Evolutionary conservation across 2,329 filamentous ascomycete genomes (phyloP).

Genomic region (Geosmithia putterillii): DNA sequence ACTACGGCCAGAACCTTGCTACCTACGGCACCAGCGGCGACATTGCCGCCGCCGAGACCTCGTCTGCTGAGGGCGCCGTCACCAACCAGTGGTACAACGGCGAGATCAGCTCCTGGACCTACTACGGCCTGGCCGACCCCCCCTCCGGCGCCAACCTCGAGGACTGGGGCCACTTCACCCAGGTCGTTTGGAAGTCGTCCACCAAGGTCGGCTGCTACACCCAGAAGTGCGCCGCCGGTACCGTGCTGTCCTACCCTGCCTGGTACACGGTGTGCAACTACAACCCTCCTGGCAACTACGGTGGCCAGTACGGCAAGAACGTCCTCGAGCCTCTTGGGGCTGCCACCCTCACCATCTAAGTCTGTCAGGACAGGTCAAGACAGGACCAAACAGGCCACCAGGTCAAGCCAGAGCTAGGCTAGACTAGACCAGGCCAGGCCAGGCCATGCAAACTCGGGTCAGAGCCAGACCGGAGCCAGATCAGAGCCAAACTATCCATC

Average conservation of each 20-base stretch:
- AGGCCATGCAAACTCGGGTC: neutral
- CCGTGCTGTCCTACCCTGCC: constrained; percentile 32
- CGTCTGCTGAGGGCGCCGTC: constrained; percentile 53
- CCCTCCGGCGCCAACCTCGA: constrained; percentile 48
- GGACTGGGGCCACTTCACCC: constrained; percentile 44
- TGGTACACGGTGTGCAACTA: constrained; percentile 89
- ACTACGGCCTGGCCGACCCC: constrained; percentile 44
- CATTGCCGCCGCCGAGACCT: constrained; percentile 31
- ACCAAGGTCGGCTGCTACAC: constrained; percentile 45
- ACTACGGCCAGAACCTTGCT: constrained; percentile 90
- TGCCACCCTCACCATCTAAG: constrained; percentile 13
- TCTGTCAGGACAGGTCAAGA: too few species aligned
- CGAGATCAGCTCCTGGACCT: constrained; percentile 48
- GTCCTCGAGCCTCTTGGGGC: constrained; percentile 26
- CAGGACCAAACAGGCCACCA: too few species aligned
- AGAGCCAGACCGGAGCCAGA: neutral
- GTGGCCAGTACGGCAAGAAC: constrained; percentile 35
- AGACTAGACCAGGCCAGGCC: too few species aligned
- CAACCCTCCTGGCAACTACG: constrained; percentile 50
- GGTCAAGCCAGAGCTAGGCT: too few species aligned
- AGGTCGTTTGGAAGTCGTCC: constrained; percentile 27
- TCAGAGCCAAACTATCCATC: neutral
- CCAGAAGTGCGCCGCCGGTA: constrained; percentile 48
- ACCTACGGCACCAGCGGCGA: constrained; percentile 35
- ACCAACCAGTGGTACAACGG: constrained; percentile 84